These are phyloP conservation scores for Kockiozyma suomiensis DNA, from an alignment of 805 yeast species.

Conservation along the genomic window DNA sequence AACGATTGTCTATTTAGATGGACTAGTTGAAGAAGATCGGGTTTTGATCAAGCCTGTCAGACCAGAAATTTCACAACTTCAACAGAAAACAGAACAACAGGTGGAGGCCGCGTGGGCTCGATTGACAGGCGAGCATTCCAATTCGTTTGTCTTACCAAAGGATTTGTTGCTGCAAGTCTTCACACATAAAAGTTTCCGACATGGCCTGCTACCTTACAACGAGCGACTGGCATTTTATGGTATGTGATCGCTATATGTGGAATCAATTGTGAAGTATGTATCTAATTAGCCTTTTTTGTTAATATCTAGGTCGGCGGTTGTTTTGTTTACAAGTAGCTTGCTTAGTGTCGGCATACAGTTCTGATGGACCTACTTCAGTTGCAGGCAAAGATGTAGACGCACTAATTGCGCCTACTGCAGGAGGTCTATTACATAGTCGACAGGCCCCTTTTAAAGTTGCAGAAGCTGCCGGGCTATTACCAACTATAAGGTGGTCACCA, in stretches of 20 bases:
- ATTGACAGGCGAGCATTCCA: constrained; percentile 30
- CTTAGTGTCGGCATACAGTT: constrained; percentile 5
- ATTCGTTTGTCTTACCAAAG: constrained; percentile 59
- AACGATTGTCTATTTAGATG: constrained; percentile 20
- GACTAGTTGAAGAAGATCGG: constrained; percentile 13
- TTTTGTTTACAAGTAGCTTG: constrained; percentile 23
- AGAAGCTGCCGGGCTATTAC: constrained; percentile 12
- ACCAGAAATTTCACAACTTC: constrained; percentile 3
- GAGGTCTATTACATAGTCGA: constrained; percentile 18
- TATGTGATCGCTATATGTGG: background rate
- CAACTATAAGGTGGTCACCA: constrained; percentile 19
- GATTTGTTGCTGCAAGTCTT: constrained; percentile 71
- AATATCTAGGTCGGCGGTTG: constrained; percentile 18
- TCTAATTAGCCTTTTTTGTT: background rate
- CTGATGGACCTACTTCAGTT: constrained; percentile 16
- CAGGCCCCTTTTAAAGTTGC: constrained; percentile 12
- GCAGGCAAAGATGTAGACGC: constrained; percentile 26
- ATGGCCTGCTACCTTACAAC: constrained; percentile 86
- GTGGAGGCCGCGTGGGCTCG: constrained; percentile 21
- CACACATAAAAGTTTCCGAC: constrained; percentile 94
- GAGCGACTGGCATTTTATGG: constrained; percentile 73
- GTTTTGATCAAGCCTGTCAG: constrained; percentile 4
- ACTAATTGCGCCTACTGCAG: constrained; percentile 13
- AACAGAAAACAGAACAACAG: background rate
- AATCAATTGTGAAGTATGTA: background rate